Evolutionary conservation across 129 eudicot species (phyloP), one percentile per base, ranked within the genome.

Genomic region (Chrysanthemum seticuspe): DNA sequence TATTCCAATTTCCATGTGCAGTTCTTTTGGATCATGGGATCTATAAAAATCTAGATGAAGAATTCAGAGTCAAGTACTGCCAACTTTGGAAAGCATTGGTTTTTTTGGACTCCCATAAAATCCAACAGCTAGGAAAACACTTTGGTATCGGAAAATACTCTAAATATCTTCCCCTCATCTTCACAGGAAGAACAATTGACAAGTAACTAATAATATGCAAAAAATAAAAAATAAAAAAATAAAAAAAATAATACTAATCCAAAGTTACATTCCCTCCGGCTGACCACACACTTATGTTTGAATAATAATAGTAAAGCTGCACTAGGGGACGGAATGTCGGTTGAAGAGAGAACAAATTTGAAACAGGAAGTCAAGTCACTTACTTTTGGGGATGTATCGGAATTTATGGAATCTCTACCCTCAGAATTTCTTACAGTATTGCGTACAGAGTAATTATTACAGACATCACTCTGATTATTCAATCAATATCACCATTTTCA

Each of bases 21-120:
- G 99, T 90, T 74, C 88, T 94, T 81, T 82, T 94, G 76, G 99
- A 94, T 89, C 96, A 90, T 76, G 99, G 99, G 71, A 83, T 86
- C 71, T 94, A 88, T 72, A 94, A 61, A 86, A 85, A 75, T 68
- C 76, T 90, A 68, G 85, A 83, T 74, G 99, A 94, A 86, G 89
- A 83, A 48, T 94, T 94, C 81, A 85, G 99, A 78, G 15, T 71
- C 76, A 85, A 79, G 65, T 94, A 94, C 69, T 94, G 99, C 83
- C 82, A 74, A 34, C 91, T 94, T 55, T 94, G 99, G 99, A 87
- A 90, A 82, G 99, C 97, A 13, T 71, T 94, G 70, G 79, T 90
- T 77, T 74, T 83, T 54, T 66, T 84, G 74, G 88, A 94, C 71
- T 72, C 89, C 2, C 67, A 78, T 52, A 87, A 83, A 68, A 85